Base-by-base conservation (phyloP, 2,329 filamentous ascomycete genomes). In the Clarireedia monteithiana region DNA sequence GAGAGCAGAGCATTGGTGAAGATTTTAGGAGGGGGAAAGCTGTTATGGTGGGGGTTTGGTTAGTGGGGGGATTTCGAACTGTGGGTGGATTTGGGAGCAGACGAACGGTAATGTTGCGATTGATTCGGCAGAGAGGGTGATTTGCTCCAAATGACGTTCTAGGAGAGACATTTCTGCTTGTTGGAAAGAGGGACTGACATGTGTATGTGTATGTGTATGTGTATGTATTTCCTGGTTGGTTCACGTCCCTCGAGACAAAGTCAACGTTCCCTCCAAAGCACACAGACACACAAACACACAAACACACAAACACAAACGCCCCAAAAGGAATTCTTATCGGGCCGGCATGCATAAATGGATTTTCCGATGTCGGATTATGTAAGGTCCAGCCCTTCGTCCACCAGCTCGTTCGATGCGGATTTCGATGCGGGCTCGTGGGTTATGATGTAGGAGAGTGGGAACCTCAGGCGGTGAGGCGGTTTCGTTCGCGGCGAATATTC, bases 1-100 rank as follows among this genome's bases (percentile, higher is more conserved):
- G 86, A 85, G 49, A 97, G 84, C 40, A 99, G 80, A 36, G 94
- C 91, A 70, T 95, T 96, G 63, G 91, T 94, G 74, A 97, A 99
- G 67, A 94, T 91, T 67, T 89, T 95, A n/a, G 92, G 89, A 2
- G 83, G 83, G 42, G 89, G 89, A 65, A 97, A 97, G 36, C 90
- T 95, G 67, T 55, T 55, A 62, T 50, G 30, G 55, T 58, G 50
- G 53, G 27, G 27, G 27, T 30, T 30, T 30, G 60, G 49, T 59
- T 26, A 54, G 36, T 9, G 6, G 17, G 27, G 27, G 36, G 12
- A 30, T 42, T 60, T 62, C 65, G 60, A 63, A 61, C 60, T 39
- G 53, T 34, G 52, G 26, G 48, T 42, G 20, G n/a, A 5, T 17
- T 52, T 45, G 36, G 48, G 6, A 9, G 24, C n/a, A 9, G 23